These are phyloP conservation scores for Trametes polyzona DNA, from an alignment of 1,284 basidiomycete genomes.

Conservation along the genomic window DNA sequence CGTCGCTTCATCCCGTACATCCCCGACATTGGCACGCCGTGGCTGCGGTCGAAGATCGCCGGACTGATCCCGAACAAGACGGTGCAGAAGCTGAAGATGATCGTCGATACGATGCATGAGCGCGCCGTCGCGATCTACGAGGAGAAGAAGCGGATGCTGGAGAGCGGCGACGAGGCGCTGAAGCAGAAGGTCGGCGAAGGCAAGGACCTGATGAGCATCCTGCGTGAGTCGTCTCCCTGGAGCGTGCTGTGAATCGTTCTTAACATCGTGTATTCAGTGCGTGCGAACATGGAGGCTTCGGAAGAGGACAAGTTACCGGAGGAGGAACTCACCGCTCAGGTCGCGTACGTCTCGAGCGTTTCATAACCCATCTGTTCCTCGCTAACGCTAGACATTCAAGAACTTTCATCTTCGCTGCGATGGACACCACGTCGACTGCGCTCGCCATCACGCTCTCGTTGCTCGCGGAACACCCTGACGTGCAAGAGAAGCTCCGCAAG, in stretches of 20 bases:
- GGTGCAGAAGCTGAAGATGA: constrained; percentile 17
- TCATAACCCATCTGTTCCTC: neutral
- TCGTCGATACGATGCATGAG: constrained; percentile 26
- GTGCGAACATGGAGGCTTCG: constrained; percentile 25
- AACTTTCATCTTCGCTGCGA: constrained; percentile 19
- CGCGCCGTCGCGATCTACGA: constrained; percentile 24
- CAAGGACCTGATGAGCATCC: constrained; percentile 35
- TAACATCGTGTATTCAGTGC: no score
- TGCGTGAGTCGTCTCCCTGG: no score
- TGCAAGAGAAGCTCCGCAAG: constrained; percentile 19
- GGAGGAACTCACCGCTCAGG: constrained; percentile 29
- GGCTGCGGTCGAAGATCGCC: constrained; percentile 3
- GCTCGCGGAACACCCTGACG: constrained; percentile 16
- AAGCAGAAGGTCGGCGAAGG: constrained; percentile 30
- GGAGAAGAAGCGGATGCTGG: constrained; percentile 29
- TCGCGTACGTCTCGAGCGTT: constrained; percentile 22
- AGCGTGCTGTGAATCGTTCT: no score
- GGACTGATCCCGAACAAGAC: constrained; percentile 22
- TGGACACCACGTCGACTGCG: constrained; percentile 26
- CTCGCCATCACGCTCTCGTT: constrained; percentile 20
- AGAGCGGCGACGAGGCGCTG: constrained; percentile 31
- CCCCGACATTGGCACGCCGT: no score
- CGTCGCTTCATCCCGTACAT: no score
- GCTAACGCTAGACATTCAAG: neutral
- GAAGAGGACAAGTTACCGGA: constrained; percentile 30